These are phyloP conservation scores for Solanum sejunctum DNA, from an alignment of 257 asterid species.

Conservation along the genomic window DNA sequence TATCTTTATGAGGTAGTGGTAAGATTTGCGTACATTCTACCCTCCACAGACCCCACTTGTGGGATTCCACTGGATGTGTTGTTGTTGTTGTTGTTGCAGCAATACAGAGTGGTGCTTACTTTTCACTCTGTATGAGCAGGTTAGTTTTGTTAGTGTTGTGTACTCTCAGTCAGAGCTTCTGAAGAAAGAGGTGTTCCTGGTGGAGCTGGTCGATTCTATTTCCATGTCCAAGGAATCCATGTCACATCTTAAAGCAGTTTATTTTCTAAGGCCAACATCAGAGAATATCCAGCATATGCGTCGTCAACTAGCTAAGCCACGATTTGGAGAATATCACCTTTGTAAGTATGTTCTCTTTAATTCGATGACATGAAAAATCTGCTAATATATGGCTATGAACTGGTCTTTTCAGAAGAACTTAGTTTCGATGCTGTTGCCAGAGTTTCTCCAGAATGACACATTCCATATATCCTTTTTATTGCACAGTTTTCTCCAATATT, in stretches of 20 bases:
- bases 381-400: background rate
- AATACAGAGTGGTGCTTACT: background rate
- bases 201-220: conserved; percentile 86
- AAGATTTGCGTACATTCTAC: too few relatives aligned
- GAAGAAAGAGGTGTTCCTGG: conserved; percentile 91
- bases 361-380: background rate
- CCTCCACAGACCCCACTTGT: too few relatives aligned
- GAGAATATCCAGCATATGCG: conserved; percentile 76
- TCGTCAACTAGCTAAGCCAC: conserved; percentile 76
- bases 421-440: background rate
- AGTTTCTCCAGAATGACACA: background rate
- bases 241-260: conserved; percentile 97
- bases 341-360: conserved; percentile 39
- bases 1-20: too few relatives aligned
- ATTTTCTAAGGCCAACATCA: conserved; percentile 84
- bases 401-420: background rate
- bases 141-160: conserved; percentile 81
- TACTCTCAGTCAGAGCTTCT: conserved; percentile 96
- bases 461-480: background rate
- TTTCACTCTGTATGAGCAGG: conserved; percentile 30
- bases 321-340: conserved; percentile 96
- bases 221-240: conserved; percentile 90
- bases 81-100: too few relatives aligned
- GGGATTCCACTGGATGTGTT: too few relatives aligned
- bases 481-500: conserved; percentile 90